These are phyloP conservation scores for Amoeboaphelidium protococcarum DNA, from an alignment of 371 early-diverging fungal species.

Conservation along the genomic window DNA sequence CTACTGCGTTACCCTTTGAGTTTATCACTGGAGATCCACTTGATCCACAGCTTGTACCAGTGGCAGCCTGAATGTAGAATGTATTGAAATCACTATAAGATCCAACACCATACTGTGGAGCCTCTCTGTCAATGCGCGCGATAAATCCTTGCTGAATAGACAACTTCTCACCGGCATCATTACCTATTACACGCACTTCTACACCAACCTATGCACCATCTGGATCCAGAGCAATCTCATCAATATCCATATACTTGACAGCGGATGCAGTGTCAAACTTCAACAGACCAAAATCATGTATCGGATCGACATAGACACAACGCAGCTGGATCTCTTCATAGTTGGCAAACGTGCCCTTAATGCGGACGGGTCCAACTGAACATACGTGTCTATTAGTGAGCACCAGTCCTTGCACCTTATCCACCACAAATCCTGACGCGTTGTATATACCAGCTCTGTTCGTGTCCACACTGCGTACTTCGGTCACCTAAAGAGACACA, in stretches of 20 bases:
- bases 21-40: slow-evolving; percentile 78
- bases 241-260: slow-evolving; percentile 53
- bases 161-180: slow-evolving; percentile 78
- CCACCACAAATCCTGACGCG: slow-evolving; percentile 85
- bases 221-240: slow-evolving; percentile 43
- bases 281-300: slow-evolving; percentile 72
- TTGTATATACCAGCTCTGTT: slow-evolving; percentile 35
- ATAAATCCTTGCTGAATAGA: slow-evolving; percentile 63
- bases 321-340: slow-evolving; percentile 69
- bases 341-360: slow-evolving; percentile 50
- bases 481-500: slow-evolving; percentile 53
- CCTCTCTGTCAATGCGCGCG: slow-evolving; percentile 53
- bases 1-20: slow-evolving; percentile 75
- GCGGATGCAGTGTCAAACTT: slow-evolving; percentile 48
- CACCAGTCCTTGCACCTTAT: slow-evolving; percentile 54
- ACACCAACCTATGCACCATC: slow-evolving; percentile 60
- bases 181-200: slow-evolving; percentile 75
- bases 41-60: slow-evolving; percentile 46
- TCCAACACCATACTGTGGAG: slow-evolving; percentile 38
- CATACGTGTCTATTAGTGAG: slow-evolving; percentile 57
- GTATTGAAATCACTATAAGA: slow-evolving; percentile 39
- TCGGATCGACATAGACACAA: slow-evolving; percentile 50
- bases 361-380: neutral
- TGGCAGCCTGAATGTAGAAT: slow-evolving; percentile 47
- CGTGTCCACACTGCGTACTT: slow-evolving; percentile 61